Evolutionary conservation across 2,329 filamentous ascomycete species (phyloP), one percentile per base, ranked within the genome.

Genomic region (Colletotrichum sublineola): DNA sequence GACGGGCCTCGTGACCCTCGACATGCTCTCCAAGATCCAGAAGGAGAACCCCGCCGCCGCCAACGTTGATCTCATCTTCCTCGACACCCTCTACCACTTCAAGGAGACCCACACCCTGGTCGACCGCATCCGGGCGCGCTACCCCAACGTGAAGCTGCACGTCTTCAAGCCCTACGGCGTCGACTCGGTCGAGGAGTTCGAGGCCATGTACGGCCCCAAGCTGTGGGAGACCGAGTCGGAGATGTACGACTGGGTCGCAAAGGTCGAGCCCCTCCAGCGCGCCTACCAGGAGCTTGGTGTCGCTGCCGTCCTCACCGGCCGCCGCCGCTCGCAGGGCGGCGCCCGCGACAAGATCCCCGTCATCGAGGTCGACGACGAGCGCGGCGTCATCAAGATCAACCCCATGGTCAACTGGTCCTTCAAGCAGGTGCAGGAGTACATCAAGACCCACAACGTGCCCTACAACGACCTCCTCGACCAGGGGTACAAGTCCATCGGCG

Each of bases 401-500:
- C 96, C 96, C 15, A 86, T 99, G 75, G 95, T 95, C 79, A 94
- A 95, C 85, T 99, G 96, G 96, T 89, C 89, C 55, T 99, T 99
- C 84, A 86, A 90, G 74, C 93, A 98, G 80, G 96, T 99, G 73
- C 92, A 95, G 83, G 87, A 90, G 52, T 99, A 99, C 84, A 90
- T 98, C 84, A 89, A 91, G 77, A 91, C 93, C 78, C 90, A 98
- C 86, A 84, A 94, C 73, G 95, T 99, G 5, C 96, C 96, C 0
- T 98, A 97, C 88, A 99, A 99, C 81, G 91, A 89, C 74, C 89
- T 99, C 40, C 89, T 99, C 58, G 94, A 98, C 84, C 88, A 87
- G 72, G 96, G 96, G n/a, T 99, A 99, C 89, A 98, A 98, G 89
- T 97, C 94, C 75, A 89, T 99, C 74, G 96, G 96, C 74, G 96